Percentiles rank a stretch among this genome's conserved stretches.
phyloP scores from a whole-genome alignment of 352 stramenopile species.

The Phytophthora cryptogea region DNA sequence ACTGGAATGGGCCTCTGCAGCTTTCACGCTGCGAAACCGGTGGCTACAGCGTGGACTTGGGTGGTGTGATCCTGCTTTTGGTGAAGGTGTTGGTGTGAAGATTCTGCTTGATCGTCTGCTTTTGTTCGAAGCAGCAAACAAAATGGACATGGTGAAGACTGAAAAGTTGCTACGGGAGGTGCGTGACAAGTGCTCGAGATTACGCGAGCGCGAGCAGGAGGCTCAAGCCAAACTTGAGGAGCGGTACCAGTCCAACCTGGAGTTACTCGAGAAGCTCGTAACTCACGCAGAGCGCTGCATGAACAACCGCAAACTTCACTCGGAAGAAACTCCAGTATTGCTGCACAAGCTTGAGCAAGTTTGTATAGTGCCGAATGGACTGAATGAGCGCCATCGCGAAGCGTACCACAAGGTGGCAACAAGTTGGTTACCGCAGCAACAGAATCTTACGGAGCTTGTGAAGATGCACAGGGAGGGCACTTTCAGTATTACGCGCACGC shows the following conservation, averaged over 20 bases:
- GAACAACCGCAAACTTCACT: slow-evolving; percentile 81
- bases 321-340: slow-evolving; percentile 62
- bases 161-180: slow-evolving; percentile 61
- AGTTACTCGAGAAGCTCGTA: slow-evolving; percentile 58
- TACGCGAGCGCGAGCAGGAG: slow-evolving; percentile 47
- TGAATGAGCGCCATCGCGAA: slow-evolving; percentile 49
- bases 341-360: slow-evolving; percentile 67
- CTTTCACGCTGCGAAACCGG: slow-evolving; percentile 60
- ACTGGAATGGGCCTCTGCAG: slow-evolving; percentile 58
- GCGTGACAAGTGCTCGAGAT: slow-evolving; percentile 62
- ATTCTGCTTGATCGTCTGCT: slow-evolving; percentile 58
- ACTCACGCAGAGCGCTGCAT: slow-evolving; percentile 59
- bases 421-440: slow-evolving; percentile 57
- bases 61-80: slow-evolving; percentile 60
- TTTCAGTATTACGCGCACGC: slow-evolving; percentile 79
- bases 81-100: slow-evolving; percentile 65
- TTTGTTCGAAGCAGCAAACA: slow-evolving; percentile 67
- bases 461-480: slow-evolving; percentile 79
- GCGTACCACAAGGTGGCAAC: slow-evolving; percentile 72
- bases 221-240: slow-evolving; percentile 47
- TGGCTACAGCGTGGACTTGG: slow-evolving; percentile 69
- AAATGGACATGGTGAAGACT: slow-evolving; percentile 80
- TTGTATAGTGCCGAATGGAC: slow-evolving; percentile 57
- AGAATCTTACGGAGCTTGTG: slow-evolving; percentile 62
- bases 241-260: slow-evolving; percentile 46